Evolutionary conservation across 441 rosid species (phyloP), one percentile per base, ranked within the genome.

Genomic region (Pelargonium myrrhifolium): DNA sequence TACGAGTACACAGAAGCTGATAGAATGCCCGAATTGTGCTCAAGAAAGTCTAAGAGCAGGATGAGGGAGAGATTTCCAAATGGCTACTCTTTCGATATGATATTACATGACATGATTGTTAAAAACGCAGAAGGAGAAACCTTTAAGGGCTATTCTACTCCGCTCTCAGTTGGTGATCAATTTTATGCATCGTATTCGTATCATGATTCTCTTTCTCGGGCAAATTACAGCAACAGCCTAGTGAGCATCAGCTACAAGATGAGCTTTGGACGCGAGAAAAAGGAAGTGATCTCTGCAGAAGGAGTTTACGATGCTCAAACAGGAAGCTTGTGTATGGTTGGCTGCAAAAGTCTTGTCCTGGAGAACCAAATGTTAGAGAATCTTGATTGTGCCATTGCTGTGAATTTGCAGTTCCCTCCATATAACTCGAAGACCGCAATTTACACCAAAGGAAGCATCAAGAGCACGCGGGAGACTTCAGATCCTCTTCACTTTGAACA

Each of bases 301-400:
- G 53, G 53, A 4, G 53, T 47, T 47, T 47, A 47, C 15, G 18
- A 47, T 47, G 53, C 53, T 47, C 53, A 12, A 47, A 47, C 53
- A 47, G 53, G 53, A 47, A 47, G 15, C 53, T 47, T 47, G 53
- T 47, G 53, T n/a, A 47, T 47, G 53, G 53, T 47, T 47, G 53
- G 18, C 53, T 47, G 53, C 15, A 14, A 11, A 47, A 47, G 15
- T 12, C 53, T 12, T 47, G 53, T 47, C 6, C 53, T 47, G 6
- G 15, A 47, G 6, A 12, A 47, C 53, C 4, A 47, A 47, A 14
- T 11, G 15, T 47, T 47, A 1, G 53, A 47, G 15, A 47, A 12
- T 47, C 53, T 4, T 47, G 53, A 47, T 47, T 47, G 53, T 47
- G 53, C 53, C 53, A 47, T 47, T 47, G 53, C 4, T 47, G 53